Conservation (phyloP, 2,329 filamentous ascomycete genomes). For the Acrodontium crateriforme region DNA sequence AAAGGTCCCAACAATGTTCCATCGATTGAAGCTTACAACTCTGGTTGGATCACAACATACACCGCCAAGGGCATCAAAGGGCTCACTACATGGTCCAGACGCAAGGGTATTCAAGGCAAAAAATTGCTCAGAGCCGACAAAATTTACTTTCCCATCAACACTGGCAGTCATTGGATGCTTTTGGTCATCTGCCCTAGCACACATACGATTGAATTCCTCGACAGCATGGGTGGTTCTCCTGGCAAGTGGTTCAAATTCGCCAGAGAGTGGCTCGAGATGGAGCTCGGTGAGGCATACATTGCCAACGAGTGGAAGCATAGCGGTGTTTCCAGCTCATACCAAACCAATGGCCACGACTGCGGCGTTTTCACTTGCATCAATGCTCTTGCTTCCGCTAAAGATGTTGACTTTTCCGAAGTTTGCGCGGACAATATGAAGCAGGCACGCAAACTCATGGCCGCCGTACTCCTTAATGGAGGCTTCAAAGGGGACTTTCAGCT, state of each 20-base stretch:
- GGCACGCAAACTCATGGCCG: conserved; percentile 42
- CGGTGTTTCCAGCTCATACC: conserved; percentile 37
- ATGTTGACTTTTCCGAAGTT: conserved; percentile 28
- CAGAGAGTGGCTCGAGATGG: conserved; percentile 42
- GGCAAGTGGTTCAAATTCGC: conserved; percentile 11
- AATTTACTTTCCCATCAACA: conserved; percentile 52
- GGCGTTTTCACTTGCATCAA: conserved; percentile 68
- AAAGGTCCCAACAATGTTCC: conserved; percentile 37
- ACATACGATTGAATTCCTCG: conserved; percentile 52
- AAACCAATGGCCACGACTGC: conserved; percentile 59
- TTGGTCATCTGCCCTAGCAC: conserved; percentile 50
- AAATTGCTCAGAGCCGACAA: conserved; percentile 54
- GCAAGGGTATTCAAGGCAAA: conserved; percentile 42
- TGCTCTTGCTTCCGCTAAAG: conserved; percentile 44
- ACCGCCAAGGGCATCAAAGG: conserved; percentile 33
- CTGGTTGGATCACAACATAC: conserved; percentile 50
- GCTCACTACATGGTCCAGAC: conserved; percentile 43
- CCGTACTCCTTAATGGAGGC: conserved; percentile 52
- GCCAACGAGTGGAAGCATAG: conserved; percentile 46
- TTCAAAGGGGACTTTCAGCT: conserved; percentile 44
- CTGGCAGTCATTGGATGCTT: conserved; percentile 55
- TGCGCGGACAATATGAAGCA: conserved; percentile 10
- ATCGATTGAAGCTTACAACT: conserved; percentile 49
- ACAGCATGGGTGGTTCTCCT: conserved; percentile 41
- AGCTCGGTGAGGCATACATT: conserved; percentile 43